phyloP scores from a whole-genome alignment of 1,139 yeast species.

The Candida glucosophila region DNA sequence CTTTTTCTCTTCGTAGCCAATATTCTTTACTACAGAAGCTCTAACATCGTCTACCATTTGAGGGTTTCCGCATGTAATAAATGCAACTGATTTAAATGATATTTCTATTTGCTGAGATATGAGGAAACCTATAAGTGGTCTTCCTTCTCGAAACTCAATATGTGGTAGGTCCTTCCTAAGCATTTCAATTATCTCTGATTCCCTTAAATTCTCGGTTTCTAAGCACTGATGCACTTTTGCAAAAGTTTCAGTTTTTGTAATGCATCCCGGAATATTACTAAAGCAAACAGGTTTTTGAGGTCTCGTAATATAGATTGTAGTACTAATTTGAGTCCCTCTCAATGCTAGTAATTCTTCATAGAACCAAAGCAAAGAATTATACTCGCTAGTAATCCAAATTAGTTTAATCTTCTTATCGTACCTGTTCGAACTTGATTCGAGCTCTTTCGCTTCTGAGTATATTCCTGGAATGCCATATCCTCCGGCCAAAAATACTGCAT shows the following conservation, averaged over 20 bases:
- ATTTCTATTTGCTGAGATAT: conserved; percentile 27
- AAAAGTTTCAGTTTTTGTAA: background rate
- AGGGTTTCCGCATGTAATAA: conserved; percentile 43
- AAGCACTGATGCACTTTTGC: too few relatives aligned
- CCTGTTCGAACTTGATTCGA: conserved; percentile 10
- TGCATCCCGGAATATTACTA: too few relatives aligned
- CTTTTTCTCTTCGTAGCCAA: conserved; percentile 15
- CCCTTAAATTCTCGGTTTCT: too few relatives aligned
- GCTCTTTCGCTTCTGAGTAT: conserved; percentile 26
- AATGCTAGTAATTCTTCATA: conserved; percentile 35
- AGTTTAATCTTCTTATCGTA: conserved; percentile 21
- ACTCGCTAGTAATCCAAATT: conserved; percentile 45
- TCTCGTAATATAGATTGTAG: conserved; percentile 36
- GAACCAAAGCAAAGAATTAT: conserved; percentile 40
- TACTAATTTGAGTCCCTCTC: conserved; percentile 20
- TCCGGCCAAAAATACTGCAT: conserved; percentile 33
- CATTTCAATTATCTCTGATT: conserved; percentile 4
- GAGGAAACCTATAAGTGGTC: conserved; percentile 33
- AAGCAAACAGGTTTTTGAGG: conserved; percentile 14
- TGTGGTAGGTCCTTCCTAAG: conserved; percentile 14
- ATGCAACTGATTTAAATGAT: conserved; percentile 33
- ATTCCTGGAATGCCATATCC: conserved; percentile 45
- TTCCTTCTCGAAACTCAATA: conserved; percentile 35
- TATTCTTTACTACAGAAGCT: conserved; percentile 19
- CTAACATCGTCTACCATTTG: conserved; percentile 42